A percentile compares a stretch with the other conserved stretches of the same genome.
These are phyloP conservation scores for Suillus americanus DNA, from an alignment of 768 basidiomycete genomes.

Conservation along the genomic window DNA sequence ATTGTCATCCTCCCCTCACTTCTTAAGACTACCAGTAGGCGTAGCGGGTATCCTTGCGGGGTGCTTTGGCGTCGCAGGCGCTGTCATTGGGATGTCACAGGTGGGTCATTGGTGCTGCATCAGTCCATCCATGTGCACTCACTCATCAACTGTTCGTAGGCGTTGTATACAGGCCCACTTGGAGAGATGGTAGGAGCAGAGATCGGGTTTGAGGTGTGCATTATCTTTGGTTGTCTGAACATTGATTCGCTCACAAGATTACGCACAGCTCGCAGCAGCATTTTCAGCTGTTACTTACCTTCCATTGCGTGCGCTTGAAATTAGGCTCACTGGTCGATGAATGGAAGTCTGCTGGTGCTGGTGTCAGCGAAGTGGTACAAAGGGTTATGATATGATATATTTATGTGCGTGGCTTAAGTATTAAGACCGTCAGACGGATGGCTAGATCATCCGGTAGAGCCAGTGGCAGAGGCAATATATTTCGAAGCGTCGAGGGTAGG, in stretches of 20 bases:
- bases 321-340: conserved; percentile 39
- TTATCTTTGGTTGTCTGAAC: background rate
- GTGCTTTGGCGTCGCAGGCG: conserved; percentile 46
- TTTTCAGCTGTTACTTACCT: conserved; percentile 49
- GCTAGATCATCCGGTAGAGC: background rate
- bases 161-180: conserved; percentile 53
- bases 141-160: conserved; percentile 13
- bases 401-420: background rate
- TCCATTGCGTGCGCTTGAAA: conserved; percentile 50
- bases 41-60: conserved; percentile 47
- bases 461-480: background rate
- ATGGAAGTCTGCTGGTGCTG: background rate
- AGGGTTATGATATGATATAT: too few relatives aligned
- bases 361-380: background rate
- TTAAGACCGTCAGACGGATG: background rate
- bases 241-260: background rate
- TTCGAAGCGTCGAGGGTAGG: background rate
- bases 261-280: conserved; percentile 38
- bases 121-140: background rate
- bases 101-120: conserved; percentile 13
- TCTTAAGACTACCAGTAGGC: conserved; percentile 44
- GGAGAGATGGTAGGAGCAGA: conserved; percentile 48
- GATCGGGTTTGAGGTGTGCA: conserved; percentile 51
- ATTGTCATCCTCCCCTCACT: background rate
- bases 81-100: conserved; percentile 54